phyloP scores from a whole-genome alignment of 768 basidiomycete species.

The Pleurotus salmoneostramineus region DNA sequence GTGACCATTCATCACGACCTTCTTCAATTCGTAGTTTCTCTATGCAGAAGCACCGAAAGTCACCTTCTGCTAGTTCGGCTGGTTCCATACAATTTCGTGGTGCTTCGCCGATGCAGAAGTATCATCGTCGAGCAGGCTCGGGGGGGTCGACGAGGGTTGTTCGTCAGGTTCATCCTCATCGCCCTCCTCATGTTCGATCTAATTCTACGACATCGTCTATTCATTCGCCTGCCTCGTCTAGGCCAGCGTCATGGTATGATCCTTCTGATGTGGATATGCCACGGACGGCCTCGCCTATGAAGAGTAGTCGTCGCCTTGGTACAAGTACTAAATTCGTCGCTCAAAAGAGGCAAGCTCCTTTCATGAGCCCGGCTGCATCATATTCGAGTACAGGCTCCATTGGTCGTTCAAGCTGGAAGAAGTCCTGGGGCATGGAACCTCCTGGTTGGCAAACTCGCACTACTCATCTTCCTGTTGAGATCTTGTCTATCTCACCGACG shows the following conservation, averaged over 20 bases:
- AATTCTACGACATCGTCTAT: slow-evolving; percentile 77
- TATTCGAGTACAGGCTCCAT: slow-evolving; percentile 31
- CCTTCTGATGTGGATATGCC: slow-evolving; percentile 63
- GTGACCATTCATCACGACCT: slow-evolving; percentile 74
- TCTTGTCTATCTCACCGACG: slow-evolving; percentile 63
- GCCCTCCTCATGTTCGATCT: slow-evolving; percentile 61
- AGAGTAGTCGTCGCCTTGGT: slow-evolving; percentile 11
- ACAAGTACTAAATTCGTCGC: slow-evolving; percentile 67
- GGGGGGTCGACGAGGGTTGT: slow-evolving; percentile 82
- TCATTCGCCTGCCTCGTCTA: slow-evolving; percentile 72
- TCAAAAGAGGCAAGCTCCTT: slow-evolving; percentile 77
- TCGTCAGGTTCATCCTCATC: slow-evolving; percentile 48
- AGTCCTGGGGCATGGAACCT: slow-evolving; percentile 83
- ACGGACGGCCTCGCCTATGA: slow-evolving; percentile 65
- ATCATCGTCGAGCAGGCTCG: slow-evolving; percentile 77
- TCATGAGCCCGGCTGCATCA: slow-evolving; percentile 48
- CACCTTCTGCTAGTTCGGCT: slow-evolving; percentile 74
- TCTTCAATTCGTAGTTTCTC: slow-evolving; percentile 83
- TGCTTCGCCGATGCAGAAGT: slow-evolving; percentile 74
- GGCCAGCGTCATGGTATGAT: slow-evolving; percentile 77
- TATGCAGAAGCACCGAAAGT: slow-evolving; percentile 66
- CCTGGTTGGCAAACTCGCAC: slow-evolving; percentile 78
- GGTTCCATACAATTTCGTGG: slow-evolving; percentile 65
- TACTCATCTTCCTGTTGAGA: slow-evolving; percentile 70
- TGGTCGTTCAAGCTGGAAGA: slow-evolving; percentile 82